These are phyloP conservation scores for Schizopora paradoxa DNA, from an alignment of 1,284 basidiomycete genomes.

Conservation along the genomic window DNA sequence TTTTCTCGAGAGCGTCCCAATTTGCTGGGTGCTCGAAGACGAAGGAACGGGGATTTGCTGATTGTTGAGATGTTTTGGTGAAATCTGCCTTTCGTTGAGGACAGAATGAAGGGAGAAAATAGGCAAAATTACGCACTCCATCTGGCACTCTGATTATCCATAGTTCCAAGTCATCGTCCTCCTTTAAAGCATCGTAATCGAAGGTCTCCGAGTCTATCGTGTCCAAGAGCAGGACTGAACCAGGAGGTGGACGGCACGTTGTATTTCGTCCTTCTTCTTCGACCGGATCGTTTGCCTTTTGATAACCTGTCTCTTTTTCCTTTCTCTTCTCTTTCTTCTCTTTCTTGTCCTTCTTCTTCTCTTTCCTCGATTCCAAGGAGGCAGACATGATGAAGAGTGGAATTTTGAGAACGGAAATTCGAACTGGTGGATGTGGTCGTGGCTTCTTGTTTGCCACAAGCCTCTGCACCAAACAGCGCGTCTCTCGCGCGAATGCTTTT, in stretches of 20 bases:
- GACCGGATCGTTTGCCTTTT: background rate
- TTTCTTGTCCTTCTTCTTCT: background rate
- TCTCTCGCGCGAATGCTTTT: too few relatives aligned
- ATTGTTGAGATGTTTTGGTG: slow-evolving; percentile 53
- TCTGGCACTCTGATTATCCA: slow-evolving; percentile 68
- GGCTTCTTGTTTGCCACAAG: too few relatives aligned
- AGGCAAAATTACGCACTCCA: slow-evolving; percentile 39
- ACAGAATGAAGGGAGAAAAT: too few relatives aligned
- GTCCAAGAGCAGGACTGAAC: slow-evolving; percentile 38
- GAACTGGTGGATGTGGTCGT: too few relatives aligned
- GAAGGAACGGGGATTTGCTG: slow-evolving; percentile 41
- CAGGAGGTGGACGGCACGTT: slow-evolving; percentile 51
- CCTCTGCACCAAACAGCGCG: too few relatives aligned
- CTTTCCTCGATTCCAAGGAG: background rate
- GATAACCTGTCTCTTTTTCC: background rate
- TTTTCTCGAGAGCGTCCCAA: slow-evolving; percentile 51
- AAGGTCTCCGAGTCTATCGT: slow-evolving; percentile 46
- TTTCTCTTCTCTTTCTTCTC: slow-evolving; percentile 2
- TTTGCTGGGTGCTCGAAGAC: slow-evolving; percentile 30
- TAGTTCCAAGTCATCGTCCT: slow-evolving; percentile 52
- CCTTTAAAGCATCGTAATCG: slow-evolving; percentile 61
- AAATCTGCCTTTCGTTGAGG: slow-evolving; percentile 45
- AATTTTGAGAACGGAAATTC: too few relatives aligned
- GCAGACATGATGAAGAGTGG: slow-evolving; percentile 2
- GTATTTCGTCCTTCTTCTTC: slow-evolving; percentile 49